Conservation (phyloP, 148 eudicot species). For the Rhododendron ovatum region DNA sequence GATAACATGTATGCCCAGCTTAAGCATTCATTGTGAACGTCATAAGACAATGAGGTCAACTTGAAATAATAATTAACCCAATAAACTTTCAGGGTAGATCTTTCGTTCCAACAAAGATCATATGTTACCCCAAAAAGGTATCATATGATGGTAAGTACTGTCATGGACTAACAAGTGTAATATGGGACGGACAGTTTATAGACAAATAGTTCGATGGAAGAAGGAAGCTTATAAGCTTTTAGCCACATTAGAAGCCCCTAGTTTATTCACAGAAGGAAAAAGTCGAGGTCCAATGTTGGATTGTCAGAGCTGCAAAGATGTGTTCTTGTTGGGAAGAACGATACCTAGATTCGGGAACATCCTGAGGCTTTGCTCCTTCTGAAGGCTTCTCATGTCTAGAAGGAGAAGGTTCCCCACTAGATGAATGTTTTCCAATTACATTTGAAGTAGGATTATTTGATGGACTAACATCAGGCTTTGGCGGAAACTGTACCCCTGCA, state of each 20-base stretch:
- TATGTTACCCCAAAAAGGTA: not conserved
- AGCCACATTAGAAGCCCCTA: not conserved
- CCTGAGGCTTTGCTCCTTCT: constrained; percentile 40
- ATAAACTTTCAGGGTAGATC: not conserved
- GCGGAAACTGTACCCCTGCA: constrained; percentile 91
- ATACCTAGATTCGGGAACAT: constrained; percentile 84
- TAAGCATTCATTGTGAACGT: not conserved
- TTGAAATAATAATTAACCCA: not conserved
- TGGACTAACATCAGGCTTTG: constrained; percentile 36
- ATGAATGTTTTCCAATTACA: constrained; percentile 29
- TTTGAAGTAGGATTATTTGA: constrained; percentile 33
- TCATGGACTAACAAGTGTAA: not conserved
- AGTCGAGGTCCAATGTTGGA: not conserved
- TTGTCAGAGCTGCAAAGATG: not conserved
- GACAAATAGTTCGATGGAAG: not conserved
- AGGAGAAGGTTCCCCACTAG: constrained; percentile 37
- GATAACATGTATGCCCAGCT: not conserved
- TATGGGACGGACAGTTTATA: not conserved
- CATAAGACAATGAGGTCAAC: not conserved
- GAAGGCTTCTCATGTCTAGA: constrained; percentile 36
- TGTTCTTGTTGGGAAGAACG: not conserved
- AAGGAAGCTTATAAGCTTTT: not conserved
- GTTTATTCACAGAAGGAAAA: not conserved
- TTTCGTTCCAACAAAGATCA: not conserved
- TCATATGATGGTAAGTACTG: not conserved